phyloP scores from a whole-genome alignment of 2,329 filamentous ascomycete genomes.

The Fusarium torulosum region DNA sequence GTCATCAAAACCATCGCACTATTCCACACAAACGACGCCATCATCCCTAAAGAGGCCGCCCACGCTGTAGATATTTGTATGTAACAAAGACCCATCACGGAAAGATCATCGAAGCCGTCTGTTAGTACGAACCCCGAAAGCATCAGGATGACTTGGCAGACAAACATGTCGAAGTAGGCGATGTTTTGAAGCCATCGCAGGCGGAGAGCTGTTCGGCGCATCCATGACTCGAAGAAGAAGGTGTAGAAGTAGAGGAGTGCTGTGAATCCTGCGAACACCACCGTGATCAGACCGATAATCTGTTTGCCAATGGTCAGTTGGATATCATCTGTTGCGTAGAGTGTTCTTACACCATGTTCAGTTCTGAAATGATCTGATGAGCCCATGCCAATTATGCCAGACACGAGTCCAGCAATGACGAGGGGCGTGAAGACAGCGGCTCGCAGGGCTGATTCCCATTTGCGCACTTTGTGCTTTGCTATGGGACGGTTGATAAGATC shows the following conservation, averaged over 20 bases:
- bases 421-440: slow-evolving; percentile 5
- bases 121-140: slow-evolving; percentile 18
- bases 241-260: slow-evolving; percentile 12
- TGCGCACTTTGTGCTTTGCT: slow-evolving; percentile 10
- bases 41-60: slow-evolving; percentile 18
- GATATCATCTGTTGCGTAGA: rapidly evolving
- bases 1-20: slow-evolving; percentile 28
- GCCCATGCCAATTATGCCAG: slow-evolving; percentile 15
- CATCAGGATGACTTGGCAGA: slow-evolving; percentile 22
- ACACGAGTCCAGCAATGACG: slow-evolving; percentile 2
- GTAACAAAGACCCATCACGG: slow-evolving; percentile 8
- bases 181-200: slow-evolving; percentile 11
- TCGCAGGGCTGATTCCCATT: slow-evolving; percentile 21
- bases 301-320: rapidly evolving
- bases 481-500: slow-evolving; percentile 25
- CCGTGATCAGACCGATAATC: neutral
- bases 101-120: slow-evolving; percentile 8
- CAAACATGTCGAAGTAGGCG: slow-evolving; percentile 24
- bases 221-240: slow-evolving; percentile 9
- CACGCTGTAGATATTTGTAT: slow-evolving; percentile 18
- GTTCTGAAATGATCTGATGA: slow-evolving; percentile 20
- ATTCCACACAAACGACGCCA: slow-evolving; percentile 23
- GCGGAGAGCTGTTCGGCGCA: neutral
- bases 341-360: slow-evolving; percentile 4
- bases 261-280: slow-evolving; percentile 7